phyloP scores from a whole-genome alignment of 2,329 filamentous ascomycete genomes.

The Graphilbum ipis-grandicollis region DNA sequence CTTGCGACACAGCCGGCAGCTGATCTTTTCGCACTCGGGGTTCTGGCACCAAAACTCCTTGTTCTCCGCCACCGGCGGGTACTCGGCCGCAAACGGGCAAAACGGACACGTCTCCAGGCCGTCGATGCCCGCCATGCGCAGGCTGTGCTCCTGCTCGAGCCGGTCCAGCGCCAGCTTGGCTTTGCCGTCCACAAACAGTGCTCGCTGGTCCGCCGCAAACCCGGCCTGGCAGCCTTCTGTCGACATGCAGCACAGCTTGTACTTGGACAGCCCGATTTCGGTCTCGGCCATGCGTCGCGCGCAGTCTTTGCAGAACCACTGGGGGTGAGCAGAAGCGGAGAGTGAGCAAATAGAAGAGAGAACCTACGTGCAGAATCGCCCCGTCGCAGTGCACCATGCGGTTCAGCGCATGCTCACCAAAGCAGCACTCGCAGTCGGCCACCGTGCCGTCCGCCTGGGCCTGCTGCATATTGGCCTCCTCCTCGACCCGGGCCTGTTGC shows the following conservation, averaged over 20 bases:
- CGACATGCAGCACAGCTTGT: slow-evolving; percentile 54
- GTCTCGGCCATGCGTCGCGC: slow-evolving; percentile 46
- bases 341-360: no score
- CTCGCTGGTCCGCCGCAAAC: slow-evolving; percentile 39
- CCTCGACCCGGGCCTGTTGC: slow-evolving; percentile 15
- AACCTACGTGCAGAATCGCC: slow-evolving; percentile 28
- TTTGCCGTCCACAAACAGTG: slow-evolving; percentile 38
- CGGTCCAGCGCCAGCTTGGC: slow-evolving; percentile 46
- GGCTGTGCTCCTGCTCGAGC: slow-evolving; percentile 51
- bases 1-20: slow-evolving; percentile 50
- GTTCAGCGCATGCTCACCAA: slow-evolving; percentile 44
- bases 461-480: slow-evolving; percentile 22
- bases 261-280: slow-evolving; percentile 51
- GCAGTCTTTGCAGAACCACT: slow-evolving; percentile 54
- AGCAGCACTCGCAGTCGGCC: slow-evolving; percentile 60
- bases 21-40: slow-evolving; percentile 43
- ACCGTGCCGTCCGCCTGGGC: slow-evolving; percentile 33
- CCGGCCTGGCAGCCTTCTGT: slow-evolving; percentile 44
- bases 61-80: slow-evolving; percentile 46
- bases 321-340: no score
- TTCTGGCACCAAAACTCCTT: slow-evolving; percentile 59
- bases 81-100: slow-evolving; percentile 65
- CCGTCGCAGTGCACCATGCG: slow-evolving; percentile 52
- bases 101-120: slow-evolving; percentile 64
- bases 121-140: slow-evolving; percentile 54